Evolutionary conservation across 2,329 filamentous ascomycete genomes (phyloP), one percentile per base, ranked within the genome.

Genomic region (Claviceps maximensis): DNA sequence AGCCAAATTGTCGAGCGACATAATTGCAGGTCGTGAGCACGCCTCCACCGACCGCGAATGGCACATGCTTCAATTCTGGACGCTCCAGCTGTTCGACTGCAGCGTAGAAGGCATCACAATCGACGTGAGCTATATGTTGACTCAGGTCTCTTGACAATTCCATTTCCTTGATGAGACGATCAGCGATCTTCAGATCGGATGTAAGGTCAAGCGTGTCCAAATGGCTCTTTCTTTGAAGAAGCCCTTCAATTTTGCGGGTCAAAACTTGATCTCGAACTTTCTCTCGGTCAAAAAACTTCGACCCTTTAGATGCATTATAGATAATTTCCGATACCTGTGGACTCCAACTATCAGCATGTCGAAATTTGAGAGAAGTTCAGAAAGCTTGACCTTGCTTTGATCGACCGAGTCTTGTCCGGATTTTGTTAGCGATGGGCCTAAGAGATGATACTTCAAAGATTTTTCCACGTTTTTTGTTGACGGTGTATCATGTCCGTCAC

Each of bases 61-160:
- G 93, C 0, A 95, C 73, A 41, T 89, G 75, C 55, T 86, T 87
- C 47, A 98, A 76, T 64, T 95, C 90, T 0, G 91, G 93, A 1
- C 85, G 78, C 61, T 88, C 84, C 3, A 90, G 76, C 59, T 84
- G 87, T 66, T 97, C 93, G 0, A 97, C 93, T 0, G 93, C 89
- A 0, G 93, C 93, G 63, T 93, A 98, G 68, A 98, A 98, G 17
- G 93, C 93, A 72, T 98, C 93, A 68, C 93, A 97, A 67, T 98
- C 93, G 48, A 97, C 79, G 65, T 98, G 93, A 1, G 97, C 85
- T 25, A 97, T 80, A 54, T 81, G 75, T 65, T 97, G 93, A 0
- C 83, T 84, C 38, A 98, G 72, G 63, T 97, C 90, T 47, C 93
- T 79, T 1, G 78, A 76, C 8, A 82, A 65, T 63, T 98, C 93